phyloP scores from a whole-genome alignment of 2,329 filamentous ascomycete genomes.

The Hypocrella siamensis region DNA sequence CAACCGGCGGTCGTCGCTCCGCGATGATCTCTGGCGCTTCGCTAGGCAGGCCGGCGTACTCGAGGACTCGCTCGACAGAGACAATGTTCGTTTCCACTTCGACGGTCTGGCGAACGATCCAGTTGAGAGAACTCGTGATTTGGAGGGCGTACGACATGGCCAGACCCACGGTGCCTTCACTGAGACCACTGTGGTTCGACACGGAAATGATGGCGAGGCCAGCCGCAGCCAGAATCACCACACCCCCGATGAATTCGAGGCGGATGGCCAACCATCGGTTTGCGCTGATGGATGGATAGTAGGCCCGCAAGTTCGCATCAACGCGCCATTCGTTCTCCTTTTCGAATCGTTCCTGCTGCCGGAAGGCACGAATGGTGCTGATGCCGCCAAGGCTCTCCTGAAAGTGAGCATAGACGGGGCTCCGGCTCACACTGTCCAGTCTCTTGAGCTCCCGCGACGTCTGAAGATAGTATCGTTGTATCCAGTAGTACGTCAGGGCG shows the following conservation, averaged over 20 bases:
- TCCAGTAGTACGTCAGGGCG: conserved; percentile 68
- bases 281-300: conserved; percentile 89
- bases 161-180: conserved; percentile 69
- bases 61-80: conserved; percentile 90
- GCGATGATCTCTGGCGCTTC: conserved; percentile 91
- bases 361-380: conserved; percentile 88
- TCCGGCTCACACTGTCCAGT: conserved; percentile 85
- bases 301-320: conserved; percentile 85
- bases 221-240: conserved; percentile 83
- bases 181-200: conserved; percentile 45
- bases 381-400: conserved; percentile 92
- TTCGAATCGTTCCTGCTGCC: conserved; percentile 74
- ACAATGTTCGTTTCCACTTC: conserved; percentile 99
- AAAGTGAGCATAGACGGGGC: conserved; percentile 96
- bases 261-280: conserved; percentile 90
- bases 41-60: conserved; percentile 81
- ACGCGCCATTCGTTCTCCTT: conserved; percentile 96
- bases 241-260: conserved; percentile 84
- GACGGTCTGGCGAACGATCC: conserved; percentile 96
- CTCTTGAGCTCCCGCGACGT: conserved; percentile 94
- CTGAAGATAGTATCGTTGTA: conserved; percentile 91
- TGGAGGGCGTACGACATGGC: conserved; percentile 95
- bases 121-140: conserved; percentile 94
- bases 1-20: conserved; percentile 69
- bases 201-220: conserved; percentile 72